Evolutionary conservation across 495 filamentous ascomycete genomes (phyloP).

Genomic region (Lophiotrema nucula): DNA sequence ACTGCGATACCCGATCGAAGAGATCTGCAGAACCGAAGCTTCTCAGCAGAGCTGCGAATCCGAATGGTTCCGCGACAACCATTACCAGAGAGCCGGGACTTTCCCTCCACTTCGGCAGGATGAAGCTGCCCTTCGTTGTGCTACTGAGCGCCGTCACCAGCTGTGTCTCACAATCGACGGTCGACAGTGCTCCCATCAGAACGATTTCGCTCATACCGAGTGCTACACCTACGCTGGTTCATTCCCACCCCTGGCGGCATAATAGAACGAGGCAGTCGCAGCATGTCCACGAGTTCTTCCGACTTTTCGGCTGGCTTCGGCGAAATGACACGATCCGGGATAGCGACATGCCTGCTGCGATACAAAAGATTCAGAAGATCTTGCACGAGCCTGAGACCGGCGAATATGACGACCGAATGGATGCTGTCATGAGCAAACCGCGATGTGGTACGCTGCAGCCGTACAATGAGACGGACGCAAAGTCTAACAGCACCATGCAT

Average conservation of each 20-base stretch:
- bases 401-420: constrained; percentile 24
- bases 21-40: background rate
- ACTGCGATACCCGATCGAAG: background rate
- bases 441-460: constrained; percentile 14
- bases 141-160: background rate
- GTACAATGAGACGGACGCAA: constrained; percentile 24
- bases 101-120: background rate
- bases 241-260: background rate
- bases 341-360: constrained; percentile 16
- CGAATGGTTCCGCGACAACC: background rate
- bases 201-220: constrained; percentile 19
- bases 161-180: background rate
- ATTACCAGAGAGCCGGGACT: background rate
- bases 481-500: background rate
- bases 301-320: constrained; percentile 17
- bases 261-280: constrained; percentile 9
- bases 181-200: background rate
- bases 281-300: constrained; percentile 29
- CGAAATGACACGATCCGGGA: constrained; percentile 19
- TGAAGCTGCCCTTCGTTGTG: background rate
- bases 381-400: constrained; percentile 24
- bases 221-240: constrained; percentile 3
- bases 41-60: background rate
- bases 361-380: constrained; percentile 24
- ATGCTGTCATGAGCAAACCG: constrained; percentile 20